phyloP scores from a whole-genome alignment of 768 basidiomycete species.

The Serendipita sp. region DNA sequence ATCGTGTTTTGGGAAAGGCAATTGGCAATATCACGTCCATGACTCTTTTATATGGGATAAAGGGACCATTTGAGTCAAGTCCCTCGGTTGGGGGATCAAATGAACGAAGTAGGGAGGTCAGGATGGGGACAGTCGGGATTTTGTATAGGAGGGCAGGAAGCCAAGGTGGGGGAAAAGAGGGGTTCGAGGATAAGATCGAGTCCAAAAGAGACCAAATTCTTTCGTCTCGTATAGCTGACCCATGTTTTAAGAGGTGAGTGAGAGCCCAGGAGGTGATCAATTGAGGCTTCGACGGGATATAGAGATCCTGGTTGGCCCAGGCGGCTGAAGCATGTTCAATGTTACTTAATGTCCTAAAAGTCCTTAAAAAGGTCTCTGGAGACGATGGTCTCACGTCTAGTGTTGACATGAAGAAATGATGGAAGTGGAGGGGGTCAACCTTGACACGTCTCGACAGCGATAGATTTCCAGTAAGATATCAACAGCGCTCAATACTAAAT shows the following conservation, averaged over 20 bases:
- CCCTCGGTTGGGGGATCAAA: neutral
- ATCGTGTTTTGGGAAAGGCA: neutral
- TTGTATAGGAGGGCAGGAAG: neutral
- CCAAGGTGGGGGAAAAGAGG: neutral
- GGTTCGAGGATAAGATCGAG: neutral
- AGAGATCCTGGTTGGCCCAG: neutral
- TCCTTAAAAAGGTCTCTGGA: neutral
- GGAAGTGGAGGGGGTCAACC: neutral
- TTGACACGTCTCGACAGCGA: neutral
- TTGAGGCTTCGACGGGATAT: neutral
- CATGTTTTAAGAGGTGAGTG: neutral
- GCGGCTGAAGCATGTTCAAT: neutral
- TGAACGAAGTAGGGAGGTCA: neutral
- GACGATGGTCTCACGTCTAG: neutral
- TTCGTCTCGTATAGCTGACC: neutral
- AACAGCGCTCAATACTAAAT: neutral
- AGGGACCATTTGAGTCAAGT: neutral
- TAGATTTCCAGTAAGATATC: neutral
- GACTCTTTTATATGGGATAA: neutral
- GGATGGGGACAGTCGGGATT: neutral
- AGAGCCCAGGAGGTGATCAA: neutral
- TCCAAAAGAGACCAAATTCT: neutral
- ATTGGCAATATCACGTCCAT: neutral
- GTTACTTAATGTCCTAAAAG: neutral
- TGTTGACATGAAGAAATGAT: neutral